Base-by-base conservation (phyloP, 2,329 filamentous ascomycete species). In the Neonectria punicea region DNA sequence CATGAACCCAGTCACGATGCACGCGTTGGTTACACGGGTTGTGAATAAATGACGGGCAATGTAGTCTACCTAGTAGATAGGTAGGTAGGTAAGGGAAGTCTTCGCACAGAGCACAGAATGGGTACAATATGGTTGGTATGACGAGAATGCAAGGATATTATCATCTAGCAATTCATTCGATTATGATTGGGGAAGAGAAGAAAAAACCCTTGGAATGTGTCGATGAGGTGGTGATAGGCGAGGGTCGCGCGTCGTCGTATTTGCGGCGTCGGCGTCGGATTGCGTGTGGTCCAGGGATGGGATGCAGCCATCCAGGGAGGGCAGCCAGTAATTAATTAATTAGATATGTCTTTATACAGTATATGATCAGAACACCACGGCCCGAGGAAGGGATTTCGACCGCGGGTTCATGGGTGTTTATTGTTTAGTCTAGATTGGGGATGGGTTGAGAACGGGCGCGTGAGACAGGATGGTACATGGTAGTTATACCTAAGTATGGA, bases 211-310 rank as follows among this genome's bases (percentile, higher is more conserved):
- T 61, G 58, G 58, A 61, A 61, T 61, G 58, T 10, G 34, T n/a
- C 9, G 28, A 20, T 20, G 28, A 51, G 49, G 49, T 20, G 54
- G 13, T 57, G 59, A 46, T 62, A 50, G 9, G 46, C 46, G 46
- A 57, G 20, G 54, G 60, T 58, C 47, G 60, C 47, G 53, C 47
- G 47, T 57, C 43, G n/a, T 57, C 53, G 46, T 62, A 53, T 62
- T 53, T 47, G 50, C 28, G 43, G 58, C 32, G 32, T 61, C 41
- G 58, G 51, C 50, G 60, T 53, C 46, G 60, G 53, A 47, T 62
- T 43, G 60, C 39, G 53, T 43, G 53, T 39, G 53, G 60, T 46
- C 10, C 60, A 57, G 60, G 60, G 53, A 53, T 58, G 36, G 30
- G 36, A 44, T 47, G 58, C 50, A 55, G 46, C 32, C 30, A 55